Base-by-base conservation (phyloP, 345 rosid genomes). In the sweet orange (Citrus sinensis) region DNA sequence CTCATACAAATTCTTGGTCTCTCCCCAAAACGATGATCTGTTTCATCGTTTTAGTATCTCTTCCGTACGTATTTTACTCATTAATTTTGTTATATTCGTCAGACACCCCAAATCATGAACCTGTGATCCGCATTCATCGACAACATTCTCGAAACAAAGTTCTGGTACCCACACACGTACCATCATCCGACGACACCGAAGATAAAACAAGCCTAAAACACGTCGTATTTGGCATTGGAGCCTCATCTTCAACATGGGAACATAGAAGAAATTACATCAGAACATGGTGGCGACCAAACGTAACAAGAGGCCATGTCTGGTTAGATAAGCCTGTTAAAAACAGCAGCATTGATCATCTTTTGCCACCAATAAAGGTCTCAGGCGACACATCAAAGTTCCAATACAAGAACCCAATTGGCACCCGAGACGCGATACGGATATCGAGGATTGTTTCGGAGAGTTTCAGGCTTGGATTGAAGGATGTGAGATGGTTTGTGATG, bases 401-500 rank as follows among this genome's bases (percentile, higher is more conserved):
- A 70, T 91, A 94, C 78, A 80, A 51, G 4, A 83, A 89, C 76
- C 65, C 61, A 0, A 79, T 76, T 2, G 97, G 97, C 1, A 79
- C 87, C 69, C 79, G 87, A 9, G 90, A 96, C 4, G 97, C 90
- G 19, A 82, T 94, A 20, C 83, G 98, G 73, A 85, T 94, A 37
- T 87, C 97, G 0, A 72, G 97, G 35, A 85, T 93, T 9, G 90
- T 90, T 4, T 88, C 97, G 2, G 95, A 94, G 77, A 90, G 91
- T 2, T 75, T 92, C 51, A 85, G 88, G 81, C 80, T 85, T 2
- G 85, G 87, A 1, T 66, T 87, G 75, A 78, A 85, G 78, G 79
- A 80, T 7, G 89, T 88, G 83, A 82, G 97, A 76, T 93, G 97
- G 97, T 85, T 94, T 29, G 98, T 93, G 46, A 90, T 93, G 97